A percentile compares a stretch with the other conserved stretches of the same genome.
These are phyloP conservation scores for Rosa rugosa DNA, from an alignment of 306 rosid genomes.

Conservation along the genomic window DNA sequence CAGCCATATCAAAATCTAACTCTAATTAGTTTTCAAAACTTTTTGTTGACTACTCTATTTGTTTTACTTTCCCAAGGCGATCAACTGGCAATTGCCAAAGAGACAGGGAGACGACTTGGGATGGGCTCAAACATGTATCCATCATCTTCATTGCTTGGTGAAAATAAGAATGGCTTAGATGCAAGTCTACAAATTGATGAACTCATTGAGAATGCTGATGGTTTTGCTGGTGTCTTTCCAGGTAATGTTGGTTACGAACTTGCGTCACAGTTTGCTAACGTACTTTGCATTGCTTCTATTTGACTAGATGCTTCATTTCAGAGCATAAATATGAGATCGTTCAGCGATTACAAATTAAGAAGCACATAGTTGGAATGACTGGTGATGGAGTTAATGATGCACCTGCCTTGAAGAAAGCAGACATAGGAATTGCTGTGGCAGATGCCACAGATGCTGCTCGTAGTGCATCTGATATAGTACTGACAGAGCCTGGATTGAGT, in stretches of 20 bases:
- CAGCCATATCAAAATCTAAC: neutral
- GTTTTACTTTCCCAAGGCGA: slow-evolving; percentile 3
- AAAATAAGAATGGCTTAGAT: slow-evolving; percentile 22
- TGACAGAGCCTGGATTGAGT: slow-evolving; percentile 28
- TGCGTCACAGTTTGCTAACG: neutral
- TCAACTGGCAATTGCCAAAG: slow-evolving; percentile 23
- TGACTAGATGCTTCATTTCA: slow-evolving; percentile 16
- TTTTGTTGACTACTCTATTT: slow-evolving; percentile 9
- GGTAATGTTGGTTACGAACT: slow-evolving; percentile 4
- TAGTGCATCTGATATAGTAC: slow-evolving; percentile 24
- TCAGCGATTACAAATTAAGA: slow-evolving; percentile 20
- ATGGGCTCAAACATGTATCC: slow-evolving; percentile 28
- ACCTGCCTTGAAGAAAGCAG: slow-evolving; percentile 26
- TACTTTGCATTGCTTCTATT: neutral
- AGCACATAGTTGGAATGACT: slow-evolving; percentile 27
- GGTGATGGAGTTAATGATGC: slow-evolving; percentile 31
- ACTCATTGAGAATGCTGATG: slow-evolving; percentile 24
- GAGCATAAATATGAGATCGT: slow-evolving; percentile 28
- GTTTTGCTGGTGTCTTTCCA: slow-evolving; percentile 28
- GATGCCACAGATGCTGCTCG: slow-evolving; percentile 31
- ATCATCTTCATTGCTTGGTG: slow-evolving; percentile 24
- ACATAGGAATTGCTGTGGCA: slow-evolving; percentile 26
- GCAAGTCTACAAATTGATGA: slow-evolving; percentile 22
- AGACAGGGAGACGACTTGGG: slow-evolving; percentile 26
- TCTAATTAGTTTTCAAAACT: neutral